Conservation (phyloP, 495 filamentous ascomycete genomes). For the Daldinia decipiens region DNA sequence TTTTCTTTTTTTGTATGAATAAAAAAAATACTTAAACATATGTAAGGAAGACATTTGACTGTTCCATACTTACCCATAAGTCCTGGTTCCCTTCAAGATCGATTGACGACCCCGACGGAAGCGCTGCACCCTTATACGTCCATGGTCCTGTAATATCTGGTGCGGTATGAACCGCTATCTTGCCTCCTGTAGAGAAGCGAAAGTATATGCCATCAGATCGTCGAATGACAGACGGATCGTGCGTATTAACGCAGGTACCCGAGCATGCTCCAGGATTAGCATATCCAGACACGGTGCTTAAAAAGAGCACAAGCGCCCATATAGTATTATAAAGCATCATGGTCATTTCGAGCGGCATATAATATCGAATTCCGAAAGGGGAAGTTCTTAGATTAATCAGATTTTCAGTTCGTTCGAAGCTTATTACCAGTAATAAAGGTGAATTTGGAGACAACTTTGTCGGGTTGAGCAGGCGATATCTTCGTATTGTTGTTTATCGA, state of each 20-base stretch:
- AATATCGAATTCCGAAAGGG: slow-evolving; percentile 12
- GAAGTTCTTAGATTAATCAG: slow-evolving; percentile 1
- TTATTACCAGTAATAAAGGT: slow-evolving; percentile 9
- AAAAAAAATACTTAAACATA: too few relatives aligned
- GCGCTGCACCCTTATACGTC: slow-evolving; percentile 65
- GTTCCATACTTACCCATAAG: slow-evolving; percentile 63
- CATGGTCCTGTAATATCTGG: slow-evolving; percentile 70
- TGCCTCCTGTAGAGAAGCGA: slow-evolving; percentile 73
- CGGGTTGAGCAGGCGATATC: slow-evolving; percentile 6
- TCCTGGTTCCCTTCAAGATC: slow-evolving; percentile 63
- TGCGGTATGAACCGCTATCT: slow-evolving; percentile 68
- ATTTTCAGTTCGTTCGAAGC: not conserved
- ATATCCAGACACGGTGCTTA: slow-evolving; percentile 46
- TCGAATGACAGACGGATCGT: slow-evolving; percentile 73
- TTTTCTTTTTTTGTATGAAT: too few relatives aligned
- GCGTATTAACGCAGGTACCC: slow-evolving; percentile 68
- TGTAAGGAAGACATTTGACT: too few relatives aligned
- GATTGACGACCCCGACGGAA: slow-evolving; percentile 69
- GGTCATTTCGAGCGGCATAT: not conserved
- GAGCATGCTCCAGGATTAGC: slow-evolving; percentile 66
- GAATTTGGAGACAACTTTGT: not conserved
- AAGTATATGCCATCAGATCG: slow-evolving; percentile 76
- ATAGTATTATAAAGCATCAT: slow-evolving; percentile 1
- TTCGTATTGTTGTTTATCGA: slow-evolving; percentile 13
- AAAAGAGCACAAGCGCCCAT: slow-evolving; percentile 16